Base-by-base conservation (phyloP, 768 basidiomycete genomes). In the Kwoniella sp. region DNA sequence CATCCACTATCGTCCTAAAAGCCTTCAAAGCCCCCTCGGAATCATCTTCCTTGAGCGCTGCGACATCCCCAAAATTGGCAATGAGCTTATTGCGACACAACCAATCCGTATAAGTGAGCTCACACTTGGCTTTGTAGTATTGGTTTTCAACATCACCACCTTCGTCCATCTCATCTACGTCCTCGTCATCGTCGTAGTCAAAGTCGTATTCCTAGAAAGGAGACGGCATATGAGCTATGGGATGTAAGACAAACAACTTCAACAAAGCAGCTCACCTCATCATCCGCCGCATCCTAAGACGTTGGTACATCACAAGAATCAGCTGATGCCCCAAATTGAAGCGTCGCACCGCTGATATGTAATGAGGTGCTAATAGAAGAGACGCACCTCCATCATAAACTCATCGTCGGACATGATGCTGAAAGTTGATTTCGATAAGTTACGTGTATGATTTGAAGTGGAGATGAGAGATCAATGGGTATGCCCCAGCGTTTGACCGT, bases 101-200 rank as follows among this genome's bases (percentile, higher is more conserved):
- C n/a, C n/a, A n/a, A n/a, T n/a, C n/a, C n/a, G n/a, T n/a, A n/a
- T n/a, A n/a, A n/a, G n/a, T n/a, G n/a, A 40, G 80, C 88, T 55
- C 69, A 97, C 95, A 88, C 81, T 99, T 99, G 12, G 96, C 96
- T 53, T 88, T 90, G 80, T 98, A 98, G 82, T 99, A 99, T 86
- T 93, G 87, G 77, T 99, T 99, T 83, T 99, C 96, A 49, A 96
- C 87, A 81, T 96, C 94, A 25, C 87, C 90, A 57, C 86, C 90
- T 53, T 85, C 89, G 1, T 86, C 69, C 70, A 90, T 90, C 59
- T 68, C 76, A 12, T 67, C 78, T 12, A 52, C 70, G 60, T 91
- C 87, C 27, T 85, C 90, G 36, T 90, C 81, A 37, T 92, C 94
- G 47, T 93, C 94, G 81, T 97, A 99, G 80, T 93, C 91, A 79